These are phyloP conservation scores for Rhynchosporium agropyri DNA, from an alignment of 2,329 filamentous ascomycete species.

Conservation along the genomic window DNA sequence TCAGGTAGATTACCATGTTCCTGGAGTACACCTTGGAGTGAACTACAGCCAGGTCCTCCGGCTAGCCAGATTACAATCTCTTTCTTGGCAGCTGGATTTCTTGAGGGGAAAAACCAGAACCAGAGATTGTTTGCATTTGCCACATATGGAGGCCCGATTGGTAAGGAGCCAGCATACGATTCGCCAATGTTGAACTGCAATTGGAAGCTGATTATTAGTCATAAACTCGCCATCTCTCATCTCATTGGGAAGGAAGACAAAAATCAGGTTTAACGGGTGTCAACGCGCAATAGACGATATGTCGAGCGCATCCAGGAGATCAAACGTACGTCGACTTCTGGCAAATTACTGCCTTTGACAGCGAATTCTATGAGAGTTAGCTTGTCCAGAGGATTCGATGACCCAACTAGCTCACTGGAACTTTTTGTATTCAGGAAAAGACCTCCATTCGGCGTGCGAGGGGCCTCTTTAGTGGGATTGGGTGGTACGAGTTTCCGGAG, in stretches of 20 bases:
- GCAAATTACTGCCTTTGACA: constrained; percentile 38
- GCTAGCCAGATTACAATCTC: constrained; percentile 79
- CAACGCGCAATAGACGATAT: no score
- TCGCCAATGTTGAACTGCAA: constrained; percentile 41
- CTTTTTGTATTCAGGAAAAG: constrained; percentile 7
- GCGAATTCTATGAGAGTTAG: constrained; percentile 33
- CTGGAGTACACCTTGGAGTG: constrained; percentile 87
- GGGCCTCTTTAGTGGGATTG: not conserved
- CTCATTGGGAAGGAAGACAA: not conserved
- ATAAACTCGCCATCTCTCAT: not conserved
- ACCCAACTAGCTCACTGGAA: not conserved
- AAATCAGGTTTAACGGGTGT: no score
- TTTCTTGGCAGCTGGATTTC: constrained; percentile 50
- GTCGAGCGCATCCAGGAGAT: not conserved
- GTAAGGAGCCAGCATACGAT: constrained; percentile 47
- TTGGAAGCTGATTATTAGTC: not conserved
- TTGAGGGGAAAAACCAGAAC: constrained; percentile 59
- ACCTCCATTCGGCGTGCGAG: not conserved
- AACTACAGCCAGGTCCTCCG: constrained; percentile 93
- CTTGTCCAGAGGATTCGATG: not conserved
- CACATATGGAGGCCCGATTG: constrained; percentile 50
- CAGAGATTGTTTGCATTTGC: constrained; percentile 52
- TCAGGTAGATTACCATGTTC: constrained; percentile 32
- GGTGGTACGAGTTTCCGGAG: not conserved
- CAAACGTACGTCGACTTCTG: constrained; percentile 25